These are phyloP conservation scores for Verbena officinalis DNA, from an alignment of 257 asterid genomes.

Conservation along the genomic window DNA sequence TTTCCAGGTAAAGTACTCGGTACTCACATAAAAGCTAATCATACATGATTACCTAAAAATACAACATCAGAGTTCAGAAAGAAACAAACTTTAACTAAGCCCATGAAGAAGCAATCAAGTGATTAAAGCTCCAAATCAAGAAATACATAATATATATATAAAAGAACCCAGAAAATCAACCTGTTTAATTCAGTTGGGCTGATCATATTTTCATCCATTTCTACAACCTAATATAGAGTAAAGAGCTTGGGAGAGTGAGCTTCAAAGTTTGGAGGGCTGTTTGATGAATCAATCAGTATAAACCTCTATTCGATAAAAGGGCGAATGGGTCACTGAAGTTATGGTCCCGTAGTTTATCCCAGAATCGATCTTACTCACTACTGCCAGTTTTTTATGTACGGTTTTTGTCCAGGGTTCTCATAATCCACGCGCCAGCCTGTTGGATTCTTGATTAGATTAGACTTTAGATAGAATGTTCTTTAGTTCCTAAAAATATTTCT, in stretches of 20 bases:
- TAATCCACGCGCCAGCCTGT: conserved; percentile 37
- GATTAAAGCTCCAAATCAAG: conserved; percentile 11
- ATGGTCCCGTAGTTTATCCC: conserved; percentile 25
- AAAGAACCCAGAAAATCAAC: conserved; percentile 33
- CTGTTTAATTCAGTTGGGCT: conserved; percentile 31
- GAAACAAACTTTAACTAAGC: neutral
- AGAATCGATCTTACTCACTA: conserved; percentile 20
- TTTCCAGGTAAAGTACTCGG: neutral
- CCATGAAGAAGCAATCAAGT: neutral
- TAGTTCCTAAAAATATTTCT: too few species aligned
- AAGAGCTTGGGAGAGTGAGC: neutral
- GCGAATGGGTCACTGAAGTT: neutral
- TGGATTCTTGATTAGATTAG: neutral
- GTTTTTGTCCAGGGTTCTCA: neutral
- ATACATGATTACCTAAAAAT: too few species aligned
- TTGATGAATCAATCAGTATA: neutral
- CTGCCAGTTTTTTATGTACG: conserved; percentile 3
- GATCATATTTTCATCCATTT: conserved; percentile 38
- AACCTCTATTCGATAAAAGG: conserved; percentile 1
- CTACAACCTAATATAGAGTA: too few species aligned
- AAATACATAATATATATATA: conserved; percentile 6
- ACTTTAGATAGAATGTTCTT: too few species aligned
- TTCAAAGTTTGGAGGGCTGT: neutral
- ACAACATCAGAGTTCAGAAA: too few species aligned
- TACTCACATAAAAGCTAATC: conserved; percentile 14